phyloP scores from a whole-genome alignment of 768 basidiomycete genomes.

The Tylopilus sp. region DNA sequence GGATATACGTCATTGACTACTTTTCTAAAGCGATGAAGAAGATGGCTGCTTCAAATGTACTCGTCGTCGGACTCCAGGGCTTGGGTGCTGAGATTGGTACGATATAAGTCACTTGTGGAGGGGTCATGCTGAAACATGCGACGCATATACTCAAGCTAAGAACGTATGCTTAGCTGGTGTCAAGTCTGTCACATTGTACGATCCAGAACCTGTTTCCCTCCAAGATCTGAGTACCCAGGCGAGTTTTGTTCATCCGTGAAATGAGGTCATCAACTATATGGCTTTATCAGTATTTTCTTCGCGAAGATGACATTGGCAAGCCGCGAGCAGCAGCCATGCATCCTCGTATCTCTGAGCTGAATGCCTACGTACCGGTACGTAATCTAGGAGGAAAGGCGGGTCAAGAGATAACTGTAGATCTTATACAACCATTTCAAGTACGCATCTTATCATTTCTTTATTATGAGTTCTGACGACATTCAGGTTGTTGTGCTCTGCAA shows the following conservation, averaged over 20 bases:
- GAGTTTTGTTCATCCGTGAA: constrained; percentile 21
- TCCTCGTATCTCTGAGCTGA: constrained; percentile 90
- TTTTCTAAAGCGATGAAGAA: constrained; percentile 89
- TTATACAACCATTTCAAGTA: constrained; percentile 88
- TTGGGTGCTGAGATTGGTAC: constrained; percentile 94
- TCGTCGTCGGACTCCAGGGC: constrained; percentile 89
- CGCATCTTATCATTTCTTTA: constrained; percentile 16
- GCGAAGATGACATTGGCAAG: constrained; percentile 82
- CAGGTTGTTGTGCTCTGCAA: constrained; percentile 91
- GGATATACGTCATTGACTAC: constrained; percentile 15
- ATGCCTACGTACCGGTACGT: constrained; percentile 92
- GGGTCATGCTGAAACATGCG: constrained; percentile 5
- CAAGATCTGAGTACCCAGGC: constrained; percentile 94
- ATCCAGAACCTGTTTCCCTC: constrained; percentile 84
- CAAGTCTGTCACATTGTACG: constrained; percentile 93
- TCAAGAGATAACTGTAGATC: constrained; percentile 73
- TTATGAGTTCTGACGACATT: constrained; percentile 7
- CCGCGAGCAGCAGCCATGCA: constrained; percentile 81
- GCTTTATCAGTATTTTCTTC: constrained; percentile 80
- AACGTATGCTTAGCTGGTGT: constrained; percentile 94
- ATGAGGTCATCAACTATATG: constrained; percentile 6
- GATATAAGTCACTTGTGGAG: constrained; percentile 10
- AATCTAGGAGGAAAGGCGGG: constrained; percentile 77
- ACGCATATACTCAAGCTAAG: constrained; percentile 56
- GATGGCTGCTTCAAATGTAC: constrained; percentile 94